Base-by-base conservation (phyloP, 2,329 filamentous ascomycete species). In the Cryphonectria nitschkei region DNA sequence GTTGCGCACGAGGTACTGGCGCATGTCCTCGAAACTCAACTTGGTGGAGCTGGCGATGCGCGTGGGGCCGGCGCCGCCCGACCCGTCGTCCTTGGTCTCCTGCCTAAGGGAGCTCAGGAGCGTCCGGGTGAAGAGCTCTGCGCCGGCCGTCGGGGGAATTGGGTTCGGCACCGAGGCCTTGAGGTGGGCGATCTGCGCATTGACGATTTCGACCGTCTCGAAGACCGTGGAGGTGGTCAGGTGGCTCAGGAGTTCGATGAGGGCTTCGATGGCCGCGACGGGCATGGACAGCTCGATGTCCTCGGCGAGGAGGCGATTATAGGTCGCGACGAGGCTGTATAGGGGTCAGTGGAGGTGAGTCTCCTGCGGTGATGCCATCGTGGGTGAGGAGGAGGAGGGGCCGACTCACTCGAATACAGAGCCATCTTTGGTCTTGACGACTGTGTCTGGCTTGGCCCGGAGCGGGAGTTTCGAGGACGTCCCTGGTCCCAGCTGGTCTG, bases 41-140 rank as follows among this genome's bases (percentile, higher is more conserved):
- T 84, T 76, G 52, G 70, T 68, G 66, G 75, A 76, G 73, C 75
- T 77, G 72, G 76, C 77, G 69, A 74, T 76, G 58, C 71, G 71
- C 65, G 70, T 70, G 69, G 74, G 75, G 67, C 74, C 75, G 71
- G 75, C 74, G 68, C 75, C 65, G 74, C 66, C 64, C 64, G 72
- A 72, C 70, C 72, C 63, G 73, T 68, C 56, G 74, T 74, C 76
- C 77, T 79, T 63, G 73, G 77, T 70, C 74, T 86, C 85, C 82
- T 87, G 84, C 82, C 87, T 87, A 79, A 91, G 85, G 74, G 87
- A 94, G 70, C 90, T 90, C 77, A 97, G 92, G 76, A 99, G 89
- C 82, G 97, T 98, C 79, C 95, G 92, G 80, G 96, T 93, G 85
- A 99, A 98, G 71, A 98, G 89, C 80, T 98, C 95, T 72, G 95